A percentile compares a stretch with the other conserved stretches of the same genome.
phyloP scores from a whole-genome alignment of 768 basidiomycete genomes.

The Galerina marginata region DNA sequence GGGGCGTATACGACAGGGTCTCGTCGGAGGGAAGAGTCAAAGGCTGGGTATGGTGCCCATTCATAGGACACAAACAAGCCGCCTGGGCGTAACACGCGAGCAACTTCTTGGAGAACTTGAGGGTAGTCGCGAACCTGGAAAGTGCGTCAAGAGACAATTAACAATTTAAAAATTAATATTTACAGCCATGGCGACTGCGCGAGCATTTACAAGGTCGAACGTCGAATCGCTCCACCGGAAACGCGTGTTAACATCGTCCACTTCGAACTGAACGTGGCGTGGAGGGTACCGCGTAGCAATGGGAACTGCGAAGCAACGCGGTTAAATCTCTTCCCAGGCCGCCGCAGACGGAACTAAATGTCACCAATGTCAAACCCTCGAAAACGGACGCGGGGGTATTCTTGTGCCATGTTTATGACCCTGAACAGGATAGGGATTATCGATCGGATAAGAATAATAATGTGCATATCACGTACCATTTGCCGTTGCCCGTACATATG shows the following conservation, averaged over 20 bases:
- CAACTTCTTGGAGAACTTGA: constrained; percentile 58
- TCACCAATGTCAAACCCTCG: constrained; percentile 79
- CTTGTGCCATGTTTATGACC: constrained; percentile 74
- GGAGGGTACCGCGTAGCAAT: constrained; percentile 69
- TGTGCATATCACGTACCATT: constrained; percentile 55
- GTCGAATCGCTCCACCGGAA: constrained; percentile 55
- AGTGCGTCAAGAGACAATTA: not conserved
- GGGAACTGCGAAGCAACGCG: constrained; percentile 53
- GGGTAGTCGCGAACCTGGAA: constrained; percentile 61
- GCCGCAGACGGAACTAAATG: constrained; percentile 2
- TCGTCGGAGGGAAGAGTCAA: constrained; percentile 43
- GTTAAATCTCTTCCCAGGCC: constrained; percentile 2
- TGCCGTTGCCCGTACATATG: constrained; percentile 77
- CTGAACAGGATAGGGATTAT: constrained; percentile 42
- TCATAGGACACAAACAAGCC: constrained; percentile 75
- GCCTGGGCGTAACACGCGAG: constrained; percentile 70
- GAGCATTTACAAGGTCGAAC: constrained; percentile 75
- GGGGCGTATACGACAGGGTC: constrained; percentile 44
- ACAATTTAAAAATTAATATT: constrained; percentile 28
- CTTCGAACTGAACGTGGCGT: constrained; percentile 67
- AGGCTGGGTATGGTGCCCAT: constrained; percentile 42
- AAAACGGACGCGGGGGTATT: constrained; percentile 69
- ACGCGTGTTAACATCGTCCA: constrained; percentile 62
- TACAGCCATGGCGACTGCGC: constrained; percentile 64
- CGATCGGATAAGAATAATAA: constrained; percentile 19